A percentile compares a stretch with the other conserved stretches of the same genome.
phyloP scores from a whole-genome alignment of 176 grass and related monocot species.

The Tillandsia leiboldiana region DNA sequence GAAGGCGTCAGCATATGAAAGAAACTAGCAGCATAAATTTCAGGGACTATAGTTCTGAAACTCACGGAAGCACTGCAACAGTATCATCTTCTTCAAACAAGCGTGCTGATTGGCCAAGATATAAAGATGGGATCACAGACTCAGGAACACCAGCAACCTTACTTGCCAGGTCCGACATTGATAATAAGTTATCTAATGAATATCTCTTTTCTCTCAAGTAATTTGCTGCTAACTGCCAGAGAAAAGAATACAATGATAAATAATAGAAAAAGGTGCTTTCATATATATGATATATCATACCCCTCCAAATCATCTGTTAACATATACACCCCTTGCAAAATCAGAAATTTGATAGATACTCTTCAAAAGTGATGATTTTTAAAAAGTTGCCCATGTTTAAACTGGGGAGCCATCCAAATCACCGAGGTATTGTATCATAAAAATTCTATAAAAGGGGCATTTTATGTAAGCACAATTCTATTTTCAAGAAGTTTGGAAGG shows the following conservation, averaged over 20 bases:
- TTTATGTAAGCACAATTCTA: too few species aligned
- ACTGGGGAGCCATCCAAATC: too few species aligned
- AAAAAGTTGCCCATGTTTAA: too few species aligned
- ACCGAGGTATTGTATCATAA: too few species aligned
- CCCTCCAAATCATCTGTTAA: too few species aligned
- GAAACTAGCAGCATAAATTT: slow-evolving; percentile 21
- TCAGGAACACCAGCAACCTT: slow-evolving; percentile 53
- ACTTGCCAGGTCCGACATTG: slow-evolving; percentile 33
- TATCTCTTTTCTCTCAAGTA: slow-evolving; percentile 94
- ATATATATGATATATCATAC: too few species aligned
- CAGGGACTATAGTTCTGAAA: slow-evolving; percentile 19
- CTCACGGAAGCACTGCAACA: slow-evolving; percentile 70
- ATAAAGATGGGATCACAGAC: slow-evolving; percentile 76
- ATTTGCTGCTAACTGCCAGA: slow-evolving; percentile 78
- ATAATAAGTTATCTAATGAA: slow-evolving; percentile 45
- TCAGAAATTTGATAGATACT: too few species aligned
- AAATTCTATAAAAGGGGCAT: too few species aligned
- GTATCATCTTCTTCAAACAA: slow-evolving; percentile 92
- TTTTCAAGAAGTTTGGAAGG: too few species aligned
- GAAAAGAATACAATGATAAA: slow-evolving; percentile 32
- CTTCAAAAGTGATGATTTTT: too few species aligned
- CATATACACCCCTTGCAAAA: too few species aligned
- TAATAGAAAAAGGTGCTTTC: slow-evolving; percentile 1
- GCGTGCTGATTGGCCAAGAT: slow-evolving; percentile 79
- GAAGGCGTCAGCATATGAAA: slow-evolving; percentile 25